Conservation (phyloP, 2,329 filamentous ascomycete species). For the Exophiala mesophila region DNA sequence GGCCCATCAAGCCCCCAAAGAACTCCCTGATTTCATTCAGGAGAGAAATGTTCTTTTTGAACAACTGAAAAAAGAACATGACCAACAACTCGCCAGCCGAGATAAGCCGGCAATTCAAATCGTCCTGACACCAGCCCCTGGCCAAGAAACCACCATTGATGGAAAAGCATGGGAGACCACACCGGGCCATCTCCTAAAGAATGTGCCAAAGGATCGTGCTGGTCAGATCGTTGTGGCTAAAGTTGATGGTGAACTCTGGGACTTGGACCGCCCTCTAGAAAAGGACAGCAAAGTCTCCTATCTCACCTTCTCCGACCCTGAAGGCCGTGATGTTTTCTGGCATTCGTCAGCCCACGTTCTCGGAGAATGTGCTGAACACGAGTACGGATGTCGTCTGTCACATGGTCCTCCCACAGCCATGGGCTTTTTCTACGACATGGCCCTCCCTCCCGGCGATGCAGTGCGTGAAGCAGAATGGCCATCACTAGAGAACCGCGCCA, state of each 20-base stretch:
- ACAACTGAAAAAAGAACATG: conserved; percentile 75
- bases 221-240: conserved; percentile 77
- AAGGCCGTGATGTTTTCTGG: conserved; percentile 95
- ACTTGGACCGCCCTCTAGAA: conserved; percentile 85
- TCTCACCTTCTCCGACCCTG: conserved; percentile 68
- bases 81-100: conserved; percentile 63
- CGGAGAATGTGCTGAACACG: conserved; percentile 86
- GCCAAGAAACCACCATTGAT: conserved; percentile 36
- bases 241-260: conserved; percentile 85
- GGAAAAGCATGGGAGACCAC: conserved; percentile 91
- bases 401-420: conserved; percentile 88
- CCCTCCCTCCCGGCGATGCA: conserved; percentile 62
- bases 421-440: conserved; percentile 98
- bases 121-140: conserved; percentile 40
- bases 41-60: conserved; percentile 84
- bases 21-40: conserved; percentile 70
- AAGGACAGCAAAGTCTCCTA: conserved; percentile 79
- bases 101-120: conserved; percentile 47
- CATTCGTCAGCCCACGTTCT: conserved; percentile 93
- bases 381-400: conserved; percentile 86
- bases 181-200: conserved; percentile 68
- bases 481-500: conserved; percentile 72
- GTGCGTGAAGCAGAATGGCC: conserved; percentile 78
- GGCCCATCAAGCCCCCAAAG: conserved; percentile 31
- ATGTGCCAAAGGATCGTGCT: conserved; percentile 83